These are phyloP conservation scores for Lasiosphaeria ovina DNA, from an alignment of 495 filamentous ascomycete genomes.

Conservation along the genomic window DNA sequence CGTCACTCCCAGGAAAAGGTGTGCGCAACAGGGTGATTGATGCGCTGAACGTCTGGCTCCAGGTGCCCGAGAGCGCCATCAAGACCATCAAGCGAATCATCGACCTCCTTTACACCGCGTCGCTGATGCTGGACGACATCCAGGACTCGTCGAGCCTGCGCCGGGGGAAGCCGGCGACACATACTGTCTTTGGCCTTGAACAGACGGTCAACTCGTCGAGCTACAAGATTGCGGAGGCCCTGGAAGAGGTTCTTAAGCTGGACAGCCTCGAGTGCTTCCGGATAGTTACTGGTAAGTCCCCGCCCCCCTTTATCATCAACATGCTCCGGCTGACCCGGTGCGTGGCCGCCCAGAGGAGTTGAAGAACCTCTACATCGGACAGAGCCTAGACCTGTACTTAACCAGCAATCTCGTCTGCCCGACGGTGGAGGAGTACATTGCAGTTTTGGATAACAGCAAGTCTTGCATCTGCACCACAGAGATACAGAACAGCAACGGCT, in stretches of 20 bases:
- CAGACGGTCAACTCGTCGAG: slow-evolving; percentile 90
- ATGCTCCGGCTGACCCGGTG: too few relatives aligned
- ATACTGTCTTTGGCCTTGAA: slow-evolving; percentile 79
- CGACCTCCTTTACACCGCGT: slow-evolving; percentile 15
- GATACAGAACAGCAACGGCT: background rate
- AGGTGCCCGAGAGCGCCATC: background rate
- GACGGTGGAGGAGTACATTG: slow-evolving; percentile 81
- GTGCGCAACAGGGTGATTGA: slow-evolving; percentile 15
- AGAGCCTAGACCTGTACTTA: slow-evolving; percentile 91
- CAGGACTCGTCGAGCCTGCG: slow-evolving; percentile 73
- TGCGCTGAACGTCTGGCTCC: slow-evolving; percentile 19
- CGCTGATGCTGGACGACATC: slow-evolving; percentile 64
- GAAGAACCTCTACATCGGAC: slow-evolving; percentile 77
- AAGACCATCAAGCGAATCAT: slow-evolving; percentile 8
- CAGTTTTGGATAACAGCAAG: slow-evolving; percentile 79
- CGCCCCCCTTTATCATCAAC: too few relatives aligned
- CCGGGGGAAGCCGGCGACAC: slow-evolving; percentile 78
- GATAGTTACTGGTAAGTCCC: background rate
- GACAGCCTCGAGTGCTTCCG: background rate
- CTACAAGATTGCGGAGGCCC: slow-evolving; percentile 77
- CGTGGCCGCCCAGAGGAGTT: slow-evolving; percentile 62
- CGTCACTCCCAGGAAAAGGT: slow-evolving; percentile 19
- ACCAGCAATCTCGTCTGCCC: slow-evolving; percentile 77
- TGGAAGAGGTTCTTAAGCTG: slow-evolving; percentile 55
- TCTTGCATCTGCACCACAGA: accelerated